Evolutionary conservation across 208 protist species (phyloP).

Genomic region (Acanthamoeba triangularis): DNA sequence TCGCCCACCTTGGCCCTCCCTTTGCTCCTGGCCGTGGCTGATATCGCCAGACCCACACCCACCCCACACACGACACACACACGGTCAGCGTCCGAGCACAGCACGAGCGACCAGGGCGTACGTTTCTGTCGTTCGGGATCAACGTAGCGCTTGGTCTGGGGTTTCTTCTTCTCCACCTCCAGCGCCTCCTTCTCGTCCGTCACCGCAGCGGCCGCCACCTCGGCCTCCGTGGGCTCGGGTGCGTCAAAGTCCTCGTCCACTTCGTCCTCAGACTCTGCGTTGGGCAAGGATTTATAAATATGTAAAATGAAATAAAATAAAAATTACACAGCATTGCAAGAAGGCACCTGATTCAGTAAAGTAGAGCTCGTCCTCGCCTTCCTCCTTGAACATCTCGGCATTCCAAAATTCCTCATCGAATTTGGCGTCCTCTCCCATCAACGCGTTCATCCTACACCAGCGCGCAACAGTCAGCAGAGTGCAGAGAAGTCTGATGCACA

Average conservation of each 20-base stretch:
- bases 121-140: slow-evolving; percentile 53
- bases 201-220: neutral
- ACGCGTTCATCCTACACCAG: neutral
- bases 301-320: neutral
- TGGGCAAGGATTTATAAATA: neutral
- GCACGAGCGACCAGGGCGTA: neutral
- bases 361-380: slow-evolving; percentile 14
- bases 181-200: slow-evolving; percentile 49
- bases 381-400: slow-evolving; percentile 8
- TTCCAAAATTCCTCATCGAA: slow-evolving; percentile 50
- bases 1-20: neutral
- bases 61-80: neutral
- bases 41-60: too few relatives aligned
- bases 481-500: too few relatives aligned
- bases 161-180: slow-evolving; percentile 21
- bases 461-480: too few relatives aligned
- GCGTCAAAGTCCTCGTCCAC: slow-evolving; percentile 43
- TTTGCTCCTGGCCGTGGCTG: slow-evolving; percentile 5
- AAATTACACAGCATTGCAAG: neutral
- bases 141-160: neutral
- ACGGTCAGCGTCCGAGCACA: too few relatives aligned
- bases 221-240: slow-evolving; percentile 7
- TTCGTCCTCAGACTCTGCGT: slow-evolving; percentile 41
- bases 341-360: neutral
- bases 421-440: slow-evolving; percentile 9